Evolutionary conservation across 805 yeast genomes (phyloP).

Genomic region (Saccharomycopsis guyanensis): DNA sequence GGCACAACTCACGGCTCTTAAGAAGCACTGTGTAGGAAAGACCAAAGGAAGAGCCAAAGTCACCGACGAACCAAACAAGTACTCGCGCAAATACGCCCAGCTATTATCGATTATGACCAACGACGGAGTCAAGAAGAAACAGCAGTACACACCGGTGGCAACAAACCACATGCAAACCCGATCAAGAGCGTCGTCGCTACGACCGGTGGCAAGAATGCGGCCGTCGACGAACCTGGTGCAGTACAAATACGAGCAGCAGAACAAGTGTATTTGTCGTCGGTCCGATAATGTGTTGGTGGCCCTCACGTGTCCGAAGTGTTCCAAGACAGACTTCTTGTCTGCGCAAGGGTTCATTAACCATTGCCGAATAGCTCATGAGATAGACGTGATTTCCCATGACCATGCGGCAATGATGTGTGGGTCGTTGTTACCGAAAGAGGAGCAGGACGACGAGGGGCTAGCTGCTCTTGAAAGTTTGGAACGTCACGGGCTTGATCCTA

Average conservation of each 20-base stretch:
- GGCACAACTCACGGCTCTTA: constrained; percentile 45
- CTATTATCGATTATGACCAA: constrained; percentile 19
- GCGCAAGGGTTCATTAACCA: constrained; percentile 80
- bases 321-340: constrained; percentile 60
- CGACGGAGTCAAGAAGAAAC: constrained; percentile 2
- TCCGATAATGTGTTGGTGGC: constrained; percentile 66
- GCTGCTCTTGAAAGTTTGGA: constrained; percentile 31
- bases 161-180: constrained; percentile 36
- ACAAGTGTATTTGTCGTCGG: constrained; percentile 50
- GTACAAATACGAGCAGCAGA: constrained; percentile 28
- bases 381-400: constrained; percentile 63
- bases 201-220: constrained; percentile 22
- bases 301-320: constrained; percentile 62
- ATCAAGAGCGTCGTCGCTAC: constrained; percentile 37
- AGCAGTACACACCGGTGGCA: constrained; percentile 16
- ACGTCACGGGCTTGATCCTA: constrained; percentile 22
- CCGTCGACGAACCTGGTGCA: constrained; percentile 24
- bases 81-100: constrained; percentile 37
- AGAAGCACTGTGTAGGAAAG: constrained; percentile 26
- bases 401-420: constrained; percentile 68
- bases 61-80: constrained; percentile 33
- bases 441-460: constrained; percentile 50
- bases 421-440: constrained; percentile 41
- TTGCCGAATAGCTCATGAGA: constrained; percentile 65
- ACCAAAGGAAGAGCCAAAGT: not conserved